Percentiles rank a stretch among this genome's conserved stretches.
Conservation (phyloP, 441 rosid species). For the Sinapis alba region DNA sequence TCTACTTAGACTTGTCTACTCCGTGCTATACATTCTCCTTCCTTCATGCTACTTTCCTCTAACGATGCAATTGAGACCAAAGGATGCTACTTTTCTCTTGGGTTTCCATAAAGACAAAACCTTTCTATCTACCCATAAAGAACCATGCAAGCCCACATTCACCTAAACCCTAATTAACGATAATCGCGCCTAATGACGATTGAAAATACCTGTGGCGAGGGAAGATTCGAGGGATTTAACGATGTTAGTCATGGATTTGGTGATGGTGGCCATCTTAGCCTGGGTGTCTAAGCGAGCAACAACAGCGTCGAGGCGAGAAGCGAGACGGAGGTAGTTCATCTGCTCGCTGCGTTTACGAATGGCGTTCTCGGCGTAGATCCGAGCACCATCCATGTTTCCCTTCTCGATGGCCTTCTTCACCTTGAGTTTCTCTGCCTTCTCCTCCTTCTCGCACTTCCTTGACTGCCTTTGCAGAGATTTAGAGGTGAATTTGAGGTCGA, state of each 20-base stretch:
- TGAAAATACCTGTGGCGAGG: conserved; percentile 65
- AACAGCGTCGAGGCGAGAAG: conserved; percentile 89
- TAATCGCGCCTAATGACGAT: neutral
- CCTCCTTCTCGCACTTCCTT: conserved; percentile 39
- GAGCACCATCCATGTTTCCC: conserved; percentile 91
- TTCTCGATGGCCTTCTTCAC: conserved; percentile 88
- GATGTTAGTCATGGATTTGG: conserved; percentile 75
- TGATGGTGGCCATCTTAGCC: conserved; percentile 90
- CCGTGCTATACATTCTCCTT: neutral
- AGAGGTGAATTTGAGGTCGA: conserved; percentile 92
- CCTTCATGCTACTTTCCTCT: neutral
- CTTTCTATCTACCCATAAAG: conserved; percentile 5
- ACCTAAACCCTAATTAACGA: conserved; percentile 3
- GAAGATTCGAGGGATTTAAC: conserved; percentile 91
- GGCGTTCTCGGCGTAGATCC: conserved; percentile 95
- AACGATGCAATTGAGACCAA: neutral
- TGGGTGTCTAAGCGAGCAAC: conserved; percentile 91
- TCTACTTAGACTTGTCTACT: neutral
- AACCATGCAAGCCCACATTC: neutral
- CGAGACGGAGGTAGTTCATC: conserved; percentile 90
- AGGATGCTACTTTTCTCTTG: neutral
- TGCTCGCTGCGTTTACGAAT: conserved; percentile 94
- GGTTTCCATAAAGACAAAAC: neutral
- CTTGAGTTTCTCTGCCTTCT: conserved; percentile 65
- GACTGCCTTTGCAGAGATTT: conserved; percentile 82